Percentiles rank a stretch among this genome's conserved stretches.
phyloP scores from a whole-genome alignment of 805 yeast genomes.

The Sugiyamaella lignohabitans region DNA sequence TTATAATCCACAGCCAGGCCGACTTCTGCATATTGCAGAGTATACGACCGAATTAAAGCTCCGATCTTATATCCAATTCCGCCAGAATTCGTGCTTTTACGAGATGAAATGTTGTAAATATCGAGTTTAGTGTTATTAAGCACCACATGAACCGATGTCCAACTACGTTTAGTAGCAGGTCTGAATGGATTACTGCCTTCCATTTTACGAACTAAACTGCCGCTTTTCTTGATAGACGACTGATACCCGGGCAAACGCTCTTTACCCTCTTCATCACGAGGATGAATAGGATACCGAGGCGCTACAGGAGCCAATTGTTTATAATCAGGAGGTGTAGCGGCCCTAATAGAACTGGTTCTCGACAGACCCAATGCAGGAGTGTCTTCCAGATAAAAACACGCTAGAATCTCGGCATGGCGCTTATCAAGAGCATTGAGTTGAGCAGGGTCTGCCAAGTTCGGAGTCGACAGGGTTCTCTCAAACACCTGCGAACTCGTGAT shows the following conservation, averaged over 20 bases:
- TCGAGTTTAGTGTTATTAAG: slow-evolving; percentile 83
- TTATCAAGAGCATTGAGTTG: slow-evolving; percentile 2
- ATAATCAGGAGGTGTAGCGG: slow-evolving; percentile 33
- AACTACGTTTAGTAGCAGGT: slow-evolving; percentile 54
- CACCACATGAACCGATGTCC: slow-evolving; percentile 67
- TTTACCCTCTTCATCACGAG: slow-evolving; percentile 28
- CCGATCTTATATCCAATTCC: slow-evolving; percentile 15
- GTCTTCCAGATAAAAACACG: slow-evolving; percentile 13
- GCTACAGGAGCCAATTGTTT: slow-evolving; percentile 32
- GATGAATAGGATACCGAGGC: slow-evolving; percentile 33
- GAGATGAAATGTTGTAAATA: slow-evolving; percentile 41
- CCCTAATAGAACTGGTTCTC: not conserved
- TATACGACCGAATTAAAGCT: slow-evolving; percentile 45
- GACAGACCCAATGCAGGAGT: not conserved
- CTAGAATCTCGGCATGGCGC: slow-evolving; percentile 9
- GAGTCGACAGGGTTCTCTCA: slow-evolving; percentile 13
- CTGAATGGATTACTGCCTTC: slow-evolving; percentile 80
- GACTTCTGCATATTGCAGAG: slow-evolving; percentile 74
- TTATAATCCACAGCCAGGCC: slow-evolving; percentile 85
- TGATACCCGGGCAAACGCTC: slow-evolving; percentile 57
- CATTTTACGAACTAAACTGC: slow-evolving; percentile 53
- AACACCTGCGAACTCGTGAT: slow-evolving; percentile 6
- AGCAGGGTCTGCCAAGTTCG: slow-evolving; percentile 10
- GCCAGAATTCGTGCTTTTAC: not conserved
- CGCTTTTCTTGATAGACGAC: slow-evolving; percentile 58